These are phyloP conservation scores for Phytophthora europaea DNA, from an alignment of 352 stramenopile genomes.

Conservation along the genomic window DNA sequence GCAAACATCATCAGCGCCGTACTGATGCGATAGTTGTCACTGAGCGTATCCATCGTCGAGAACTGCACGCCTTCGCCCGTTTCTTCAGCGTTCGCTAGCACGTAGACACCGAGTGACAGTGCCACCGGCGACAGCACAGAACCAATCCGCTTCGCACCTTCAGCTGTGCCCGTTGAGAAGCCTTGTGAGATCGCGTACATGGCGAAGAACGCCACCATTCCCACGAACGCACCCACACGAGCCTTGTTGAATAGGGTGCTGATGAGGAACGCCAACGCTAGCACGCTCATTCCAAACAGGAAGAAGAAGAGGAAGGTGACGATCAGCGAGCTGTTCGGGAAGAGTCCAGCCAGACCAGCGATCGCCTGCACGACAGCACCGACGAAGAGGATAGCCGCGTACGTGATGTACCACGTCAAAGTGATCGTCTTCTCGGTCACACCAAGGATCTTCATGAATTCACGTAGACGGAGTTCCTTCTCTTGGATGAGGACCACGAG, in stretches of 20 bases:
- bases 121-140: neutral
- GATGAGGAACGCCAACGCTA: conserved; percentile 57
- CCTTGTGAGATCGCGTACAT: conserved; percentile 73
- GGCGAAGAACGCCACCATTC: conserved; percentile 88
- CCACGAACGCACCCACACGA: conserved; percentile 66
- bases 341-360: conserved; percentile 50
- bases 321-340: conserved; percentile 49
- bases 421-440: conserved; percentile 79
- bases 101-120: conserved; percentile 57
- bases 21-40: conserved; percentile 64
- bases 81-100: conserved; percentile 58
- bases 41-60: conserved; percentile 41
- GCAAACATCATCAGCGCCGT: conserved; percentile 77
- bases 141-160: neutral
- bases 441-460: conserved; percentile 93
- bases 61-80: conserved; percentile 54
- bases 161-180: conserved; percentile 17
- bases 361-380: conserved; percentile 63
- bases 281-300: conserved; percentile 60
- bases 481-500: conserved; percentile 89
- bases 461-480: conserved; percentile 89
- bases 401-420: conserved; percentile 89
- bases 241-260: conserved; percentile 81
- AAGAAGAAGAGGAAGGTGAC: conserved; percentile 88
- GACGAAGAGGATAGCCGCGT: conserved; percentile 83